phyloP scores from a whole-genome alignment of 257 asterid genomes.

The Fraxinus cuspidata region DNA sequence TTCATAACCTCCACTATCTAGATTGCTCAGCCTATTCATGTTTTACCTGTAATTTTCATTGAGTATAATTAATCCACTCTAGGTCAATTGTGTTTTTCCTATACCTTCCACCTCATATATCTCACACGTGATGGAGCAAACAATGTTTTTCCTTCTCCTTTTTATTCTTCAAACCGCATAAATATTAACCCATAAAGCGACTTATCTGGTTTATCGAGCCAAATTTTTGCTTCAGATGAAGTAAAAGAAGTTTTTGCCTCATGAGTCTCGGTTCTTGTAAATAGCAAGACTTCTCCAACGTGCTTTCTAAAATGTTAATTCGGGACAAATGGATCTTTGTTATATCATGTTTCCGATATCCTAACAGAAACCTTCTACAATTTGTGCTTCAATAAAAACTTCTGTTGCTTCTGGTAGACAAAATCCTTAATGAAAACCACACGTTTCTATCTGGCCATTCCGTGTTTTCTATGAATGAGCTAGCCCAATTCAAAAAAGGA shows the following conservation, averaged over 20 bases:
- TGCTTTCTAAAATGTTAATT: neutral
- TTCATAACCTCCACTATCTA: neutral
- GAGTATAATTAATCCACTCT: no score
- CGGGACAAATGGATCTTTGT: neutral
- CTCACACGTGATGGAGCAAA: neutral
- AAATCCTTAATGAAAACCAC: neutral
- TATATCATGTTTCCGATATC: neutral
- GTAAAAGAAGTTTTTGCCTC: neutral
- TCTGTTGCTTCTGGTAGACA: neutral
- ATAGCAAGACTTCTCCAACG: neutral
- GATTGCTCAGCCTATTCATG: neutral
- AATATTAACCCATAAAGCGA: neutral
- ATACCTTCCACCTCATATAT: neutral
- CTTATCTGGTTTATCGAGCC: neutral
- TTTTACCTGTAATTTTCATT: neutral
- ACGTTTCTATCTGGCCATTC: neutral
- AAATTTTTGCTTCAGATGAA: neutral
- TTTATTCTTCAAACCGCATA: neutral
- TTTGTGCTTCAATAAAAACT: neutral
- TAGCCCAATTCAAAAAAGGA: neutral
- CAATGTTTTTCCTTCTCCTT: neutral
- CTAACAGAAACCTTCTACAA: neutral
- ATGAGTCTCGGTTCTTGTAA: neutral
- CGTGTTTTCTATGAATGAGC: neutral
- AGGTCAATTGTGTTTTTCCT: neutral